A percentile compares a stretch with the other conserved stretches of the same genome.
Conservation (phyloP, 2,329 filamentous ascomycete species). For the Aspergillus niger region DNA sequence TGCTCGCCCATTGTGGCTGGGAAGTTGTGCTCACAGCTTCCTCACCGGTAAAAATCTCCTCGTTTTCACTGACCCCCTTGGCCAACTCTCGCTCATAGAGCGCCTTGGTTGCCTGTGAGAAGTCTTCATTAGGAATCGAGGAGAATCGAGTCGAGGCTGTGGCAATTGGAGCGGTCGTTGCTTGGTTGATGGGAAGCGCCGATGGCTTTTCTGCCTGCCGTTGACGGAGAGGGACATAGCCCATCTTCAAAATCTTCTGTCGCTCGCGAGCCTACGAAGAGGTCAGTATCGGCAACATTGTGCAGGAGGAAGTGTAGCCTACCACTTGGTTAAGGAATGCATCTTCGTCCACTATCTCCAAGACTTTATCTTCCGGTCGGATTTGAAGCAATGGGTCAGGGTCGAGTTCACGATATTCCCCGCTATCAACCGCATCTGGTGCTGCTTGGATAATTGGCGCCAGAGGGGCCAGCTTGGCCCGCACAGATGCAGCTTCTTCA, state of each 20-base stretch:
- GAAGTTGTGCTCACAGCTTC: slow-evolving; percentile 69
- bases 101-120: slow-evolving; percentile 82
- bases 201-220: slow-evolving; percentile 38
- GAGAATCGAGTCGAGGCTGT: slow-evolving; percentile 70
- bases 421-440: slow-evolving; percentile 21
- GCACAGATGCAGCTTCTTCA: slow-evolving; percentile 63
- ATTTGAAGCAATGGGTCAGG: slow-evolving; percentile 68
- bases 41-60: slow-evolving; percentile 92
- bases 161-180: slow-evolving; percentile 48
- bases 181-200: slow-evolving; percentile 34
- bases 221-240: slow-evolving; percentile 66
- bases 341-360: slow-evolving; percentile 61
- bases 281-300: slow-evolving; percentile 16
- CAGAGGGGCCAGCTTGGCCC: slow-evolving; percentile 55
- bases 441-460: slow-evolving; percentile 40
- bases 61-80: slow-evolving; percentile 85
- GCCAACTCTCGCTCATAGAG: slow-evolving; percentile 92
- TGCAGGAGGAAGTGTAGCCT: slow-evolving; percentile 26
- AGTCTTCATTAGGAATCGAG: slow-evolving; percentile 70
- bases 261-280: slow-evolving; percentile 54
- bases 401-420: slow-evolving; percentile 55
- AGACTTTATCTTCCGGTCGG: slow-evolving; percentile 62
- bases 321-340: slow-evolving; percentile 60
- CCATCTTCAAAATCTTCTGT: slow-evolving; percentile 63
- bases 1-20: slow-evolving; percentile 76